Evolutionary conservation across 164 flowering plant genomes (phyloP).

Genomic region (Vitis amurensis): DNA sequence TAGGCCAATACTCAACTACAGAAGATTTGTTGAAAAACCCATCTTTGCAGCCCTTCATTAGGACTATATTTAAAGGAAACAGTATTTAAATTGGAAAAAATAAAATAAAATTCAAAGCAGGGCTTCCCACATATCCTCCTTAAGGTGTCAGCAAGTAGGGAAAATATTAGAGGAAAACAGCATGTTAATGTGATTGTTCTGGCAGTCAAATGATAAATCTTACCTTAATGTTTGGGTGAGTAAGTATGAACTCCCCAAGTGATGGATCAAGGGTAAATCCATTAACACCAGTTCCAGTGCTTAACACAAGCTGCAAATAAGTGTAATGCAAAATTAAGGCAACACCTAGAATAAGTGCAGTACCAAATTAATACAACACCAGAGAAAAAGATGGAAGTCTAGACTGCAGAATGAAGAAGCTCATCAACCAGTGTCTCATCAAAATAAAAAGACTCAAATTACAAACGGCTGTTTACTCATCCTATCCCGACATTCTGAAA

Average conservation of each 20-base stretch:
- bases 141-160: neutral
- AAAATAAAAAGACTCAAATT: neutral
- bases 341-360: constrained; percentile 8
- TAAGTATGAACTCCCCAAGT: constrained; percentile 97
- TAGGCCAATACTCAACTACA: neutral
- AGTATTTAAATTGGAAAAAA: no score
- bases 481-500: neutral
- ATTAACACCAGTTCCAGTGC: constrained; percentile 91
- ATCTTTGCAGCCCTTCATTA: neutral
- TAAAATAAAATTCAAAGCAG: neutral
- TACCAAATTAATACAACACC: constrained; percentile 1
- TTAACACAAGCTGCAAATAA: constrained; percentile 71
- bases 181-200: neutral
- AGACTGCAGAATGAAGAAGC: neutral
- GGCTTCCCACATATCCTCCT: neutral
- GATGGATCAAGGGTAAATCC: constrained; percentile 98
- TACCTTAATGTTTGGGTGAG: constrained; percentile 96
- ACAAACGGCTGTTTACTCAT: neutral
- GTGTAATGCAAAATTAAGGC: neutral
- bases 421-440: neutral
- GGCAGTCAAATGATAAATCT: neutral
- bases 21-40: neutral
- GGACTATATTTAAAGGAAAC: no score
- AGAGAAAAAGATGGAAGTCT: neutral
- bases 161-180: neutral